phyloP scores from a whole-genome alignment of 139 green algal species.

The Chlamydomonas sphaeroides region DNA sequence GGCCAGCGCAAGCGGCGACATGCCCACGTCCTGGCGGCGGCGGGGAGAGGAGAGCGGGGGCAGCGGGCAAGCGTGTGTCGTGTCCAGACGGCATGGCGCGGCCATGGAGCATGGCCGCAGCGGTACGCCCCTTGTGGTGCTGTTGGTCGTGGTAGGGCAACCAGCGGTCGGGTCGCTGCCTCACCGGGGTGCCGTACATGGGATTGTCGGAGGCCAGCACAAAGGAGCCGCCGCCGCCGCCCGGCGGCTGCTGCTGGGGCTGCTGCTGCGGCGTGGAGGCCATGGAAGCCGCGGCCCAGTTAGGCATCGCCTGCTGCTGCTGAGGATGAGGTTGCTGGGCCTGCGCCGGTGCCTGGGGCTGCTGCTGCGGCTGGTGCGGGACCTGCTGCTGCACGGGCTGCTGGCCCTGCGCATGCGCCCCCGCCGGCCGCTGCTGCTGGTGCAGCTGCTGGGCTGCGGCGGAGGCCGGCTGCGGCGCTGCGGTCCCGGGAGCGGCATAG shows the following conservation, averaged over 20 bases:
- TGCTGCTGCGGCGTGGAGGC: background rate
- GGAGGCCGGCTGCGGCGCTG: no score
- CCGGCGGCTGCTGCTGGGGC: no score
- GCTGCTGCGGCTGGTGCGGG: background rate
- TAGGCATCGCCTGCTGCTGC: background rate
- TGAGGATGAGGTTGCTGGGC: background rate
- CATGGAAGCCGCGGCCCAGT: background rate
- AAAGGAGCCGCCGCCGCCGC: background rate
- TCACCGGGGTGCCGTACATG: conserved; percentile 1
- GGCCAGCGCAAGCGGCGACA: conserved; percentile 16
- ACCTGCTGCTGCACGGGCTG: no score
- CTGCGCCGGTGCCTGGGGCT: no score
- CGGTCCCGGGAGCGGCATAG: no score
- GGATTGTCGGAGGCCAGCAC: background rate
- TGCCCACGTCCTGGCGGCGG: conserved; percentile 1
- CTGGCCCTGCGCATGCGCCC: background rate
- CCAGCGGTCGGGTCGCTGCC: background rate
- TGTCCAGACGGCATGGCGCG: background rate
- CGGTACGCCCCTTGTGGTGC: background rate
- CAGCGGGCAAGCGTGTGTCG: background rate
- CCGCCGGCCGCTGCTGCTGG: background rate
- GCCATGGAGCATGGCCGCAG: background rate
- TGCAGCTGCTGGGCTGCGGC: no score
- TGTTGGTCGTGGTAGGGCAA: background rate
- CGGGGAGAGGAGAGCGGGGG: background rate